Evolutionary conservation across 1,284 basidiomycete species (phyloP).

Genomic region (Austroboletus niveus): DNA sequence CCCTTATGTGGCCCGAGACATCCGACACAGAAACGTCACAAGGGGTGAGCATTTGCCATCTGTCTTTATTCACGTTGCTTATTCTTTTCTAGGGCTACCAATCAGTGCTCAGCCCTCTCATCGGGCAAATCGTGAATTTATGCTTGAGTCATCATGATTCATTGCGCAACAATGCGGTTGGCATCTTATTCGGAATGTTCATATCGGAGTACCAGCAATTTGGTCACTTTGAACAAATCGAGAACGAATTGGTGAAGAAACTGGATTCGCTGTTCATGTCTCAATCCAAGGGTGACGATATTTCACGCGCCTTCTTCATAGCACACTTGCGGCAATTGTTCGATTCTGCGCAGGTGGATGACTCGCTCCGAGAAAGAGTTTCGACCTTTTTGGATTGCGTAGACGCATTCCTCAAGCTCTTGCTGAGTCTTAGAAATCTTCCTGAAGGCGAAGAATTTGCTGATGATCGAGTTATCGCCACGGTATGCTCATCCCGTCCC

Average conservation of each 20-base stretch:
- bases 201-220: slow-evolving; percentile 86
- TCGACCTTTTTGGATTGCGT: slow-evolving; percentile 86
- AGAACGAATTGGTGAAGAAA: slow-evolving; percentile 93
- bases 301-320: slow-evolving; percentile 91
- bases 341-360: slow-evolving; percentile 79
- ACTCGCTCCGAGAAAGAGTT: slow-evolving; percentile 75
- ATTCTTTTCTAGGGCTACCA: slow-evolving; percentile 68
- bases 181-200: slow-evolving; percentile 95
- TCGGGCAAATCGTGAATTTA: slow-evolving; percentile 88
- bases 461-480: slow-evolving; percentile 93
- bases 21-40: slow-evolving; percentile 56
- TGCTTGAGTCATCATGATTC: slow-evolving; percentile 95
- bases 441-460: slow-evolving; percentile 92
- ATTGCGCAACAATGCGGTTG: slow-evolving; percentile 86
- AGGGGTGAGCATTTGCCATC: slow-evolving; percentile 47
- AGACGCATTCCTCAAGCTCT: slow-evolving; percentile 91
- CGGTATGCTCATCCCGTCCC: slow-evolving; percentile 40
- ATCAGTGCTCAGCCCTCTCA: slow-evolving; percentile 78
- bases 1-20: slow-evolving; percentile 74
- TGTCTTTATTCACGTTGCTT: not conserved
- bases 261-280: slow-evolving; percentile 92
- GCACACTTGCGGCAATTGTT: slow-evolving; percentile 88
- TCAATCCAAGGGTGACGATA: slow-evolving; percentile 86
- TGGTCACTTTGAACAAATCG: slow-evolving; percentile 82
- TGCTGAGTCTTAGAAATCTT: slow-evolving; percentile 88